These are phyloP conservation scores for Gelatoporia subvermispora DNA, from an alignment of 768 basidiomycete genomes.

Conservation along the genomic window DNA sequence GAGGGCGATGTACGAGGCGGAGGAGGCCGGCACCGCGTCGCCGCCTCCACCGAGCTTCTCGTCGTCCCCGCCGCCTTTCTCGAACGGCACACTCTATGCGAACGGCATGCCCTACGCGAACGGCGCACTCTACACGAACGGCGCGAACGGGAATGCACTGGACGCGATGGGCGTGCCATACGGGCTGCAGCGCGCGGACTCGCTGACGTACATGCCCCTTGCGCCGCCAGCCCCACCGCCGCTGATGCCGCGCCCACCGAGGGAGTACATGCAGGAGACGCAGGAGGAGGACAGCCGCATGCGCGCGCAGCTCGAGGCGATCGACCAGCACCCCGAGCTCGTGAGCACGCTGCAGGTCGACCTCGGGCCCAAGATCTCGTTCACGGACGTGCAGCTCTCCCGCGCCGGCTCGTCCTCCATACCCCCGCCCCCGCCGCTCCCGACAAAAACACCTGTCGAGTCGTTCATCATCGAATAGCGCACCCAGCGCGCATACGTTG, in stretches of 20 bases:
- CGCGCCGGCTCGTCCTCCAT: no score
- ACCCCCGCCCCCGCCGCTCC: not conserved
- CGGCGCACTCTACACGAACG: not conserved
- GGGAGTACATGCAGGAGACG: conserved; percentile 78
- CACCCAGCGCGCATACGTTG: no score
- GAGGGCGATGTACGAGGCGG: conserved; percentile 56
- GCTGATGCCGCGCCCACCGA: conserved; percentile 71
- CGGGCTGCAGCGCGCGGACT: conserved; percentile 14
- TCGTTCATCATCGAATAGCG: not conserved
- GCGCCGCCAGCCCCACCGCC: conserved; percentile 54
- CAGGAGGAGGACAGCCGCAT: conserved; percentile 67
- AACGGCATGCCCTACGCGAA: conserved; percentile 24
- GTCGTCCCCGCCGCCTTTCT: conserved; percentile 9
- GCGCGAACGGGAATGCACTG: not conserved
- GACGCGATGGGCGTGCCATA: conserved; percentile 10
- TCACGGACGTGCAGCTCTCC: not conserved
- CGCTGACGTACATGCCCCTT: conserved; percentile 1
- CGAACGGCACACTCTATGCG: conserved; percentile 4
- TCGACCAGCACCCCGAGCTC: conserved; percentile 14
- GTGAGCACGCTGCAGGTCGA: conserved; percentile 20
- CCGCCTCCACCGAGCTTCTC: conserved; percentile 1
- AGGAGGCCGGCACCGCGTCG: conserved; percentile 31
- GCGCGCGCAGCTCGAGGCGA: conserved; percentile 28
- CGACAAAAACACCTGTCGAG: not conserved
- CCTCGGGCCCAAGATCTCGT: conserved; percentile 11